Conservation (phyloP, 2,329 filamentous ascomycete species). For the Fonsecaea pedrosoi region DNA sequence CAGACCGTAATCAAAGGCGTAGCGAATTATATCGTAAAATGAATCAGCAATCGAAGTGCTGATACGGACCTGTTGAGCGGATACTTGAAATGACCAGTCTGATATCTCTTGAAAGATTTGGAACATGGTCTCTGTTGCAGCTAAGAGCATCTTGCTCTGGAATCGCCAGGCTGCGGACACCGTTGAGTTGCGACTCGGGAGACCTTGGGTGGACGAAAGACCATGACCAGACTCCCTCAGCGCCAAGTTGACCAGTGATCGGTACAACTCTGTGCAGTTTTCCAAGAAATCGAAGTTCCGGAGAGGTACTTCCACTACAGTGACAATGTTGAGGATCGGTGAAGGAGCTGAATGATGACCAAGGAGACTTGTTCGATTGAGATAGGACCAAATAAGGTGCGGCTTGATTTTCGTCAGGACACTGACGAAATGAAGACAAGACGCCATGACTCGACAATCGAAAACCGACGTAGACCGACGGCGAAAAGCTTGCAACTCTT, state of each 20-base stretch:
- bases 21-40: conserved; percentile 73
- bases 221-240: conserved; percentile 50
- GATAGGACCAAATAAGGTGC: conserved; percentile 86
- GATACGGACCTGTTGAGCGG: conserved; percentile 72
- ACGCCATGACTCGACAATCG: conserved; percentile 70
- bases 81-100: conserved; percentile 80
- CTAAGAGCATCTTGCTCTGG: conserved; percentile 63
- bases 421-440: conserved; percentile 81
- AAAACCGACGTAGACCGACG: conserved; percentile 68
- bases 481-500: conserved; percentile 59
- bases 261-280: conserved; percentile 75
- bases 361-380: conserved; percentile 80
- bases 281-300: conserved; percentile 79
- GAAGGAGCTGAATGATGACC: conserved; percentile 77
- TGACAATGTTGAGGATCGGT: conserved; percentile 77
- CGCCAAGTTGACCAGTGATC: conserved; percentile 76
- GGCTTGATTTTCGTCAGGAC: conserved; percentile 75
- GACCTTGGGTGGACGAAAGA: neutral
- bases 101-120: conserved; percentile 85
- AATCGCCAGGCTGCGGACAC: conserved; percentile 53
- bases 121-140: conserved; percentile 75
- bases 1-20: conserved; percentile 77
- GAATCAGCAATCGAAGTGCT: conserved; percentile 71
- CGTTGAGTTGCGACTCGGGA: conserved; percentile 1
- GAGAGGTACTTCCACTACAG: conserved; percentile 78